These are phyloP conservation scores for Ascochyta pisi DNA, from an alignment of 2,329 filamentous ascomycete species.

Conservation along the genomic window DNA sequence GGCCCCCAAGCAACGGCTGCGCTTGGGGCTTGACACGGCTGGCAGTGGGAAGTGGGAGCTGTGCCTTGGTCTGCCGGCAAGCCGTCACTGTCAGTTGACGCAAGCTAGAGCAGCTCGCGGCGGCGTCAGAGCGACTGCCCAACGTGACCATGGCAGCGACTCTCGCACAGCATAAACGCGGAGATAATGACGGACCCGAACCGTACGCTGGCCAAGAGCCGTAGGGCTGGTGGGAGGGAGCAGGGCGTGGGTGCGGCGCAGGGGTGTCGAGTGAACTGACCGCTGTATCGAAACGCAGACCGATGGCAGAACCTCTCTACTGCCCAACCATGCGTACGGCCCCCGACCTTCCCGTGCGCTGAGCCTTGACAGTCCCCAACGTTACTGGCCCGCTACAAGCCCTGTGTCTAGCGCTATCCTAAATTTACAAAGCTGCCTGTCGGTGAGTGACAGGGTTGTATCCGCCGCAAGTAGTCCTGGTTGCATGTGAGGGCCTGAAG, in stretches of 20 bases:
- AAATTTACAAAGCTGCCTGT: slow-evolving; percentile 41
- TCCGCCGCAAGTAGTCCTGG: slow-evolving; percentile 32
- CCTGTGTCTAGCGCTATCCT: slow-evolving; percentile 37
- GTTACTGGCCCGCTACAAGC: slow-evolving; percentile 37
- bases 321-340: slow-evolving; percentile 27
- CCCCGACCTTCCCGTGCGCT: slow-evolving; percentile 33
- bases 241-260: slow-evolving; percentile 15
- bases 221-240: slow-evolving; percentile 28
- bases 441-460: slow-evolving; percentile 41
- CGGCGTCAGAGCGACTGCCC: slow-evolving; percentile 8
- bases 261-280: slow-evolving; percentile 27
- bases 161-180: slow-evolving; percentile 22
- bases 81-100: slow-evolving; percentile 3
- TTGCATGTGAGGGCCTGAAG: slow-evolving; percentile 41
- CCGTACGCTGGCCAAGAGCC: slow-evolving; percentile 25
- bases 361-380: slow-evolving; percentile 29
- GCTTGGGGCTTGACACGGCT: slow-evolving; percentile 8
- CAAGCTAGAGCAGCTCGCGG: background rate
- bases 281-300: slow-evolving; percentile 33
- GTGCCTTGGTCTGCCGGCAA: background rate
- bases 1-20: slow-evolving; percentile 14
- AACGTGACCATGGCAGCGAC: slow-evolving; percentile 9
- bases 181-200: slow-evolving; percentile 30
- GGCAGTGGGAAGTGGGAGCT: background rate
- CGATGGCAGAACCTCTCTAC: slow-evolving; percentile 20